phyloP scores from a whole-genome alignment of 768 basidiomycete species.

The Pleurotus giganteus region DNA sequence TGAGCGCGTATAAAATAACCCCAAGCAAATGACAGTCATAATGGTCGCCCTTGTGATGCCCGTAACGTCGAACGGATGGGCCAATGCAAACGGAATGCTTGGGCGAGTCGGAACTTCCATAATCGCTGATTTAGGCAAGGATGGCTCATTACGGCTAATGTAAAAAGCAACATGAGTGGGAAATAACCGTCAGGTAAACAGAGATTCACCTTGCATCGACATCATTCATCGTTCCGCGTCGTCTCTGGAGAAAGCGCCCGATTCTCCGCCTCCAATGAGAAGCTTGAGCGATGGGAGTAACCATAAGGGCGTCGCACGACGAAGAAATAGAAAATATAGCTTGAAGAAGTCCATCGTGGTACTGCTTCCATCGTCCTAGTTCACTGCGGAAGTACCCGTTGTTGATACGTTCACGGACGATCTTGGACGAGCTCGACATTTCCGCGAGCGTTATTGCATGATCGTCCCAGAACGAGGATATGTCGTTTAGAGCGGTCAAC shows the following conservation, averaged over 20 bases:
- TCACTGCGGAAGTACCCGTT: background rate
- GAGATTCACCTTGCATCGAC: background rate
- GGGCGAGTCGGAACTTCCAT: background rate
- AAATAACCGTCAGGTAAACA: background rate
- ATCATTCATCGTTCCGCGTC: background rate
- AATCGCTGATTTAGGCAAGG: background rate
- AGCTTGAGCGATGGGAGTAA: background rate
- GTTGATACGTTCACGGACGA: background rate
- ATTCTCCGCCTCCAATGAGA: background rate
- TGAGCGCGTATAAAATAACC: background rate
- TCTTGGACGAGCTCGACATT: background rate
- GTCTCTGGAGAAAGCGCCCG: background rate
- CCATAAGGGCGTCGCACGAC: slow-evolving; percentile 3
- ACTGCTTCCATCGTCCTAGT: background rate
- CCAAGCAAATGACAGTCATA: background rate
- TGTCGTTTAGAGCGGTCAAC: background rate
- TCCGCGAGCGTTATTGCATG: background rate
- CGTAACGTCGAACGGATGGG: background rate
- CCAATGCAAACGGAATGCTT: background rate
- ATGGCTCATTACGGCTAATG: background rate
- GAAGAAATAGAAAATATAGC: background rate
- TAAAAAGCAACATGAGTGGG: background rate
- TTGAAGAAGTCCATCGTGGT: background rate
- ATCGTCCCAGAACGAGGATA: background rate
- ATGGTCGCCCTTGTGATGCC: background rate